A percentile compares a stretch with the other conserved stretches of the same genome.
These are phyloP conservation scores for Triglochin maritima DNA, from an alignment of 106 monocot genomes.

Conservation along the genomic window DNA sequence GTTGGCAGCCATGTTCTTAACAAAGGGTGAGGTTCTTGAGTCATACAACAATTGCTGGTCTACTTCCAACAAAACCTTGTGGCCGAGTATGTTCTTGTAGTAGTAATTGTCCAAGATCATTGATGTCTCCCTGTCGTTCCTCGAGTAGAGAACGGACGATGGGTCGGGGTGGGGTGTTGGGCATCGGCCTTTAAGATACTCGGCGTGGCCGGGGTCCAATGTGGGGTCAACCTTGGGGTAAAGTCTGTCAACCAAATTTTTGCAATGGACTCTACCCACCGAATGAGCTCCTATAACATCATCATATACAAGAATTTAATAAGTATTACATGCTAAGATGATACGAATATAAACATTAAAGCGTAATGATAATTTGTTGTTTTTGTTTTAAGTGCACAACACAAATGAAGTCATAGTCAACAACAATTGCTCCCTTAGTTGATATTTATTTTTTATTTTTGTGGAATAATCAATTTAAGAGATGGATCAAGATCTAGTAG, in stretches of 20 bases:
- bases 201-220: slow-evolving; percentile 33
- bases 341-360: neutral
- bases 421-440: too few relatives aligned
- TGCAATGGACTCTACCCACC: slow-evolving; percentile 54
- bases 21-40: slow-evolving; percentile 22
- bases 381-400: too few relatives aligned
- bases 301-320: neutral
- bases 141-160: slow-evolving; percentile 26
- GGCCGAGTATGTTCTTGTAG: slow-evolving; percentile 41
- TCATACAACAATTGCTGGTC: slow-evolving; percentile 41
- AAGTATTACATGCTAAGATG: neutral
- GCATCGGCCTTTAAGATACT: slow-evolving; percentile 33
- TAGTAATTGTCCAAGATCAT: slow-evolving; percentile 62
- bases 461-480: too few relatives aligned
- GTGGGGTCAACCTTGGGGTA: slow-evolving; percentile 45
- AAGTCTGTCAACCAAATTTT: slow-evolving; percentile 40
- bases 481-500: too few relatives aligned
- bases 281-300: slow-evolving; percentile 37
- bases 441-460: too few relatives aligned
- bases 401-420: too few relatives aligned
- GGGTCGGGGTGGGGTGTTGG: slow-evolving; percentile 36
- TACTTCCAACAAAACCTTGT: slow-evolving; percentile 43
- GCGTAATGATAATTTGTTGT: neutral
- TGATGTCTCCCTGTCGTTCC: slow-evolving; percentile 49
- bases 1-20: slow-evolving; percentile 34